Base-by-base conservation (phyloP, 208 protist species). In the Tritrichomonas foetus region DNA sequence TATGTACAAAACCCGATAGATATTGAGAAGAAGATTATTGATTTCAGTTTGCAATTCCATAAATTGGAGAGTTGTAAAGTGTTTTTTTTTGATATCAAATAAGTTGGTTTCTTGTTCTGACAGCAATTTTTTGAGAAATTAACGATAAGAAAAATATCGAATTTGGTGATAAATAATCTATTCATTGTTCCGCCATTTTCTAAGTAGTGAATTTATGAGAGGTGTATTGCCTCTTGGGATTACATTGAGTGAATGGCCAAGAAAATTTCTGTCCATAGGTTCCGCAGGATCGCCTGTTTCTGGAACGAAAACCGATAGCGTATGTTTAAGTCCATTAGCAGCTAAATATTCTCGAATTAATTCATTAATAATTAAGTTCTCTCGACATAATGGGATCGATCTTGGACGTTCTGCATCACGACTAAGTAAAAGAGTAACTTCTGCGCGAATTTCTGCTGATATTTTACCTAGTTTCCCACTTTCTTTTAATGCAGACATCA, bases 361-460 rank as follows among this genome's bases (percentile, higher is more conserved):
- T 94, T 98, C 97, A 94, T 98, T 98, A 92, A 98, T 95, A 30
- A 98, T 95, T 92, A 98, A 94, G 94, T 98, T 98, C 95, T 98
- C 97, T 39, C 41, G 44, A 89, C 78, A 89, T 27, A 89, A 36
- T 1, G 78, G 78, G 47, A 89, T 89, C 3, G 33, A 27, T 53
- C 47, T 33, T n/a, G 33, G 78, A 53, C 57, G n/a, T 39, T 61
- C 25, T 14, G 33, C 5, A 39, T 89, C 78, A 44, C 41, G 14
- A 53, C 27, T 55, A 13, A 89, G 47, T 53, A 89, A 53, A 39
- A 20, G 9, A 89, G 53, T 57, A 27, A 89, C 41, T 89, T 89
- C 78, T 89, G 78, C 47, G 2, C 78, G 8, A 61, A 89, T 57
- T 36, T 89, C 41, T 20, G 78, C 78, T n/a, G 78, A n/a, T 33